Base-by-base conservation (phyloP, 805 yeast species). In the Lachancea sp. region DNA sequence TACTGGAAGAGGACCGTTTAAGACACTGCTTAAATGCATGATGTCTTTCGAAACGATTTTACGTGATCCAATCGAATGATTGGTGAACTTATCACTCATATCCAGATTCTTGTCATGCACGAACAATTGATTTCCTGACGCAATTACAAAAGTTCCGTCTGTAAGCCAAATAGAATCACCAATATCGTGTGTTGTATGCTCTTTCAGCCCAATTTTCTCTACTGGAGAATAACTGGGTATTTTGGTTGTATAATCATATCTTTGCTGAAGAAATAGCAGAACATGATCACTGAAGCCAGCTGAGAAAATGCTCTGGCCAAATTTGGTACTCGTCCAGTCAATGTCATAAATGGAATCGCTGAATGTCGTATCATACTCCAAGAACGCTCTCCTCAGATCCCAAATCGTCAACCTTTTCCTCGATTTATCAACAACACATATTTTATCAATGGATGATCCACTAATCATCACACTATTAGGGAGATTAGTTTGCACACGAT, bases 151-250 rank as follows among this genome's bases (percentile, higher is more conserved):
- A 13, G 78, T 73, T 1, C 94, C 95, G 52, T 80, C 78, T 35
- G 74, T 70, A 47, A 90, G 66, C 97, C 97, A 90, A 11, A 83
- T 69, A 12, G 94, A 82, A 57, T 89, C 97, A 6, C 96, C 96
- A 44, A 89, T 87, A 12, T 69, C 69, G 56, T 88, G 96, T 0
- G 84, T 67, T 0, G 96, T 88, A 52, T 74, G 83, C 24, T 71
- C 71, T 1, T 77, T 68, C 2, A 89, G 76, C 51, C 83, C 88
- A 30, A 87, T 74, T 44, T 75, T 74, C 52, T 85, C 81, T 42
- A 89, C 75, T 0, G 84, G 78, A 0, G 83, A 75, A 71, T 83
- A 89, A 1, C 90, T 72, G 2, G 95, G 90, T 0, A 78, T 71
- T 17, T 71, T 70, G 52, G 86, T 85, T 1, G 96, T 87, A 56